A percentile compares a stretch with the other conserved stretches of the same genome.
These are phyloP conservation scores for Aspergillus tamarii DNA, from an alignment of 2,329 filamentous ascomycete genomes.

Conservation along the genomic window DNA sequence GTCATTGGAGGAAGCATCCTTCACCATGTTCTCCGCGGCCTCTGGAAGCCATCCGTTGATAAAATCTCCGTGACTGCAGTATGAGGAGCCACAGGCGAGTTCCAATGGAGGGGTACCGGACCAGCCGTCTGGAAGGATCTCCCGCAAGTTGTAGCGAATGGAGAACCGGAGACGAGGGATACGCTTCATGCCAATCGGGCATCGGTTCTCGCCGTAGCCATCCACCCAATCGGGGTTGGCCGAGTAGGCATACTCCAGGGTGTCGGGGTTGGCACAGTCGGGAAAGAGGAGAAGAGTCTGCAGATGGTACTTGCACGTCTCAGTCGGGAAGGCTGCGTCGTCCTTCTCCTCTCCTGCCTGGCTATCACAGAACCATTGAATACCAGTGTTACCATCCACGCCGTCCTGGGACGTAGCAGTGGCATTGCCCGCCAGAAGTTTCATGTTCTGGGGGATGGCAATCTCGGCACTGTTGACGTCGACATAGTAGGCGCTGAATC, in stretches of 20 bases:
- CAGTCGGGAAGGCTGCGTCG: constrained; percentile 15
- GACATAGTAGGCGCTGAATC: constrained; percentile 23
- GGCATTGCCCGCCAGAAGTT: constrained; percentile 19
- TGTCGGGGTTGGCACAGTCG: constrained; percentile 18
- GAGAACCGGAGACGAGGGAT: constrained; percentile 22
- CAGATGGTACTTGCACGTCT: constrained; percentile 19
- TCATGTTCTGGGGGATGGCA: constrained; percentile 19
- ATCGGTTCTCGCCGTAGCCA: constrained; percentile 17
- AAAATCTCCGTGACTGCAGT: constrained; percentile 17
- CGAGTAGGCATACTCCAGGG: constrained; percentile 19
- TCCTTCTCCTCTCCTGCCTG: constrained; percentile 9
- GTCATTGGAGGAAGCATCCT: background rate
- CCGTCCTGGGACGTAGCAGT: constrained; percentile 14
- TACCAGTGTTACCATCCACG: constrained; percentile 13
- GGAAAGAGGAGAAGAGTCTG: constrained; percentile 21
- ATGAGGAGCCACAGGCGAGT: constrained; percentile 15
- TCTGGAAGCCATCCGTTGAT: constrained; percentile 18
- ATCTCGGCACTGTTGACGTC: constrained; percentile 14
- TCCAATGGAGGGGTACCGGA: constrained; percentile 16
- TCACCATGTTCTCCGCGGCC: constrained; percentile 20
- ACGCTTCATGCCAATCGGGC: constrained; percentile 18
- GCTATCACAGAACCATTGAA: constrained; percentile 23
- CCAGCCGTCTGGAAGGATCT: constrained; percentile 20
- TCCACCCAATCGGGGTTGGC: constrained; percentile 7
- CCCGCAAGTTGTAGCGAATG: constrained; percentile 20